Evolutionary conservation across 345 rosid genomes (phyloP).

Genomic region (Barbarea vulgaris): DNA sequence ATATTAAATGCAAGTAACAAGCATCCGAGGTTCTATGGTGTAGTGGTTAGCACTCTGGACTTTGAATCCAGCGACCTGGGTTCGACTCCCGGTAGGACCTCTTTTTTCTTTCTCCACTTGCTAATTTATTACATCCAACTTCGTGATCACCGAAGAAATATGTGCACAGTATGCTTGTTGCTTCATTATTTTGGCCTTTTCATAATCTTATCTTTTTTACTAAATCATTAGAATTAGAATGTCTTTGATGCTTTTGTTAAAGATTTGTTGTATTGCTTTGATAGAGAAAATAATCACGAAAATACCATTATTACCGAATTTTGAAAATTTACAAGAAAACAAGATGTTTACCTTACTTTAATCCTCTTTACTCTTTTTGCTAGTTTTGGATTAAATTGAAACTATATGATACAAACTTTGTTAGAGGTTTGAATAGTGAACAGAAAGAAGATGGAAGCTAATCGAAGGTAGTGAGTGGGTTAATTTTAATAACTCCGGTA

Average conservation of each 20-base stretch:
- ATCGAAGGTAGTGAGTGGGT: too few species aligned
- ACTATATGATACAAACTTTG: neutral
- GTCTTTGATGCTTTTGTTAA: too few species aligned
- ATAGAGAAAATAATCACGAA: too few species aligned
- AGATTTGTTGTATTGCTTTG: neutral
- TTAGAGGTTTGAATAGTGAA: neutral
- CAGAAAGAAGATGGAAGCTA: neutral
- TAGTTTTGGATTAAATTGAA: too few species aligned
- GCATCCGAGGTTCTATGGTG: conserved; percentile 76
- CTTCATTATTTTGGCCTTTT: neutral
- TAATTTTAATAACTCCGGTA: neutral
- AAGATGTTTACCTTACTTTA: neutral
- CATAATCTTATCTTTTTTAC: neutral
- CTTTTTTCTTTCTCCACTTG: conserved; percentile 22
- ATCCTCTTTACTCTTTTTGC: neutral
- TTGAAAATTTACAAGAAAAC: neutral
- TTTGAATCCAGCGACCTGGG: conserved; percentile 99
- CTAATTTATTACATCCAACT: neutral
- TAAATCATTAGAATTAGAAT: too few species aligned
- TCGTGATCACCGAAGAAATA: neutral
- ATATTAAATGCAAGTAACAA: rapidly evolving
- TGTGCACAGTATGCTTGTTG: neutral
- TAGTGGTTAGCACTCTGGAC: conserved; percentile 99
- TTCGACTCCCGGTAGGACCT: conserved; percentile 98
- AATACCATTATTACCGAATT: neutral